A percentile compares a stretch with the other conserved stretches of the same genome.
Evolutionary conservation across 805 yeast species (phyloP).

Genomic region (Starmerella sp.): DNA sequence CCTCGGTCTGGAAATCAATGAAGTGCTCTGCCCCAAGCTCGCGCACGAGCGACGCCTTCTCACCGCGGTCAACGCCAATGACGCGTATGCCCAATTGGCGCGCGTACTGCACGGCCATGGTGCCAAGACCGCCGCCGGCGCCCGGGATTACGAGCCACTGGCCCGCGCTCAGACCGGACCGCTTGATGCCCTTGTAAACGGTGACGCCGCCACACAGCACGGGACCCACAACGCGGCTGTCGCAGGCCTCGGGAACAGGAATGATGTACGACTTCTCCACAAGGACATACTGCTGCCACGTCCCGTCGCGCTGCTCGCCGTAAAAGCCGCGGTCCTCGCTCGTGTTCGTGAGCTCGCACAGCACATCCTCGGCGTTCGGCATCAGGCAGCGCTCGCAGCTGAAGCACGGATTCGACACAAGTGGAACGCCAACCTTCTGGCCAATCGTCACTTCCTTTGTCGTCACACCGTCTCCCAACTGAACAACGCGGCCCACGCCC

Average conservation of each 20-base stretch:
- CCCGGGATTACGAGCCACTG: slow-evolving; percentile 68
- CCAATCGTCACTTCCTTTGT: neutral
- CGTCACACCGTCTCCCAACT: neutral
- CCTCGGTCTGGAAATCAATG: slow-evolving; percentile 43
- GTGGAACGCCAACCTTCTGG: slow-evolving; percentile 4
- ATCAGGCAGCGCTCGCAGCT: slow-evolving; percentile 47
- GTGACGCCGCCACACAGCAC: slow-evolving; percentile 60
- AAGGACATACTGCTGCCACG: slow-evolving; percentile 57
- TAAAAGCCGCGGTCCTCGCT: slow-evolving; percentile 36
- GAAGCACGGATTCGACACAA: slow-evolving; percentile 35
- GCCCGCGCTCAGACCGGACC: slow-evolving; percentile 48
- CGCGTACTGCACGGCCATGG: slow-evolving; percentile 66
- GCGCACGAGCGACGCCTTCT: slow-evolving; percentile 44
- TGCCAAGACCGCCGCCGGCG: slow-evolving; percentile 65
- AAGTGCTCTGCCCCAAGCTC: slow-evolving; percentile 53
- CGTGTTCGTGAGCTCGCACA: slow-evolving; percentile 33
- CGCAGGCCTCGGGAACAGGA: slow-evolving; percentile 43
- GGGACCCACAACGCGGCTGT: slow-evolving; percentile 48
- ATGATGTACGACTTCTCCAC: slow-evolving; percentile 58
- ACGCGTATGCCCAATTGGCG: slow-evolving; percentile 65
- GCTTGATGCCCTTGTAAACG: slow-evolving; percentile 56
- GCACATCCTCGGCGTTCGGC: slow-evolving; percentile 41
- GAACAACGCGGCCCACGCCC: slow-evolving; percentile 6
- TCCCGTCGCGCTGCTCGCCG: slow-evolving; percentile 47
- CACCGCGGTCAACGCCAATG: slow-evolving; percentile 66